These are phyloP conservation scores for Solanum neorickii DNA, from an alignment of 257 asterid genomes.

Conservation along the genomic window DNA sequence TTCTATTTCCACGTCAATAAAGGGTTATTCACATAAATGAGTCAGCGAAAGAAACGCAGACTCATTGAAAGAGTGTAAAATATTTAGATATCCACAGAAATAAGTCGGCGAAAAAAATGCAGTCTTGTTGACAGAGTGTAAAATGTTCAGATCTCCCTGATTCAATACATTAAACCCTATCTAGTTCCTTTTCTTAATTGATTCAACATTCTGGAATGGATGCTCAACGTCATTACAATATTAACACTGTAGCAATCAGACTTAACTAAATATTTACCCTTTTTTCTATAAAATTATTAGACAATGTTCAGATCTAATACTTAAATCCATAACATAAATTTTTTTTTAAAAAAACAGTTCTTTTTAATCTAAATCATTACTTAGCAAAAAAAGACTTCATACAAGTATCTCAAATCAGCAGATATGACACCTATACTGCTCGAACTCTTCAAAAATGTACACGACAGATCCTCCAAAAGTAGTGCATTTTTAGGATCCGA, in stretches of 20 bases:
- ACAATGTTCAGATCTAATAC: background rate
- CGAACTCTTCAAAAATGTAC: background rate
- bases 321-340: background rate
- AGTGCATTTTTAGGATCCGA: background rate
- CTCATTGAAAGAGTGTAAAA: background rate
- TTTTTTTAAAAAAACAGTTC: background rate
- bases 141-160: background rate
- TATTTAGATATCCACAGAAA: background rate
- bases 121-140: background rate
- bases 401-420: background rate
- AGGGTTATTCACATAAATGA: background rate
- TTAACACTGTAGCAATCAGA: background rate
- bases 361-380: background rate
- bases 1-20: background rate
- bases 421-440: background rate
- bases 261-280: background rate
- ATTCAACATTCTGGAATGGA: background rate
- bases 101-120: background rate
- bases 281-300: background rate
- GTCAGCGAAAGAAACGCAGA: background rate
- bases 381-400: background rate
- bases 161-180: background rate
- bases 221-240: background rate
- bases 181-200: background rate
- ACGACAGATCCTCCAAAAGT: background rate